Base-by-base conservation (phyloP, 2,329 filamentous ascomycete genomes). In the Eutypa lata region DNA sequence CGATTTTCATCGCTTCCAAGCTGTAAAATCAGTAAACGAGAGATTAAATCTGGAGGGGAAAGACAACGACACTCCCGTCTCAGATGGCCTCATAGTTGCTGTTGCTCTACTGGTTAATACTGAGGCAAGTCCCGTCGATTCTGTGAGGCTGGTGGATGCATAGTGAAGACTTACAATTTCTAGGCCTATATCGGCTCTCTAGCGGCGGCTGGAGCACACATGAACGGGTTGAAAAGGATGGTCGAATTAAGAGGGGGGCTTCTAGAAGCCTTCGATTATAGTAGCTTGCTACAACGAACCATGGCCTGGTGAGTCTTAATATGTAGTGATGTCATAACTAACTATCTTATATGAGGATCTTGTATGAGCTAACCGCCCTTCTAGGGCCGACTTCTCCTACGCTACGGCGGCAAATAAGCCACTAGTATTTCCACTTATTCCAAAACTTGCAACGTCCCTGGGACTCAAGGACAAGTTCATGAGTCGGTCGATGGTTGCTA, bases 371-470 rank as follows among this genome's bases (percentile, higher is more conserved):
- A 56, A 63, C 26, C 14, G n/a, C 40, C 22, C 35, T 26, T 19
- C 44, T 31, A 67, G 65, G 67, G 66, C 67, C 13, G 67, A 69
- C 51, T 69, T 67, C 43, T 66, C 67, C 7, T 68, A 69, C 33
- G 66, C 65, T 16, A 66, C 66, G 14, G 65, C 63, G 11, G 57
- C 66, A 2, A 58, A 62, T 10, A 58, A 60, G 19, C 58, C 67
- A 2, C 57, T 69, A 16, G 61, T 61, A 22, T 68, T 69, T 43
- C 66, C 65, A 4, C 63, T 68, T 42, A 62, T 69, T 40, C 64
- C 67, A 1, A 55, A 63, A 28, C 53, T 69, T 3, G 61, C 62
- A 11, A 61, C 60, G 2, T 62, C 65, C 4, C 59, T 68, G 13
- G 53, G 54, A n/a, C 58, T 67, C 5, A 60, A 64, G 24, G 59